phyloP scores from a whole-genome alignment of 2,329 filamentous ascomycete species.

The Stylonectria norvegica region DNA sequence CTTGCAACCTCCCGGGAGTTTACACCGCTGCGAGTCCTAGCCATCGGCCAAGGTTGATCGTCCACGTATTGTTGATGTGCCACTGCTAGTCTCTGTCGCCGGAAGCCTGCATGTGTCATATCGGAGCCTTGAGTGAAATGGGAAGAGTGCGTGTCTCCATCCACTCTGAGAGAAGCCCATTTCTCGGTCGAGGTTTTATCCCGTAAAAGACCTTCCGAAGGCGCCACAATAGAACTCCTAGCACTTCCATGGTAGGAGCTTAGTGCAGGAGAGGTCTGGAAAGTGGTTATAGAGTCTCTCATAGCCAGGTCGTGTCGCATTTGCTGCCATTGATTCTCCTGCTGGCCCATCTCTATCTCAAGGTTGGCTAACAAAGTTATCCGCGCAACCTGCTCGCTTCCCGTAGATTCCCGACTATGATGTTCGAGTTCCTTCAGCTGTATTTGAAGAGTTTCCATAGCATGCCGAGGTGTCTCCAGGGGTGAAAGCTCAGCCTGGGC shows the following conservation, averaged over 20 bases:
- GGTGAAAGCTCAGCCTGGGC: conserved; percentile 50
- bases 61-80: conserved; percentile 4
- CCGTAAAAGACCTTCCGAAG: neutral
- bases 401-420: conserved; percentile 29
- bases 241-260: conserved; percentile 20
- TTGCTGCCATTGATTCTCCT: conserved; percentile 58
- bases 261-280: conserved; percentile 31
- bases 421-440: conserved; percentile 50
- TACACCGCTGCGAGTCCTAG: conserved; percentile 15
- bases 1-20: conserved; percentile 35
- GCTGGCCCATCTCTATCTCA: conserved; percentile 58
- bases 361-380: conserved; percentile 54
- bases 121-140: conserved; percentile 1
- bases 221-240: conserved; percentile 3
- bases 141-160: too few relatives aligned
- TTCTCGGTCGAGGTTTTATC: conserved; percentile 7
- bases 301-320: conserved; percentile 50
- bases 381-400: conserved; percentile 39
- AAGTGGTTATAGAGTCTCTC: conserved; percentile 49
- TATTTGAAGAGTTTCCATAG: conserved; percentile 48
- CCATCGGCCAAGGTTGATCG: conserved; percentile 3
- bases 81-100: conserved; percentile 7
- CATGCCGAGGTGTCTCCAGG: conserved; percentile 49
- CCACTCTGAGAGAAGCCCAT: conserved; percentile 11
- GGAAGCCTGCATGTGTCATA: conserved; percentile 5